Evolutionary conservation across 2,329 filamentous ascomycete genomes (phyloP).

Genomic region (Polychaeton citri): DNA sequence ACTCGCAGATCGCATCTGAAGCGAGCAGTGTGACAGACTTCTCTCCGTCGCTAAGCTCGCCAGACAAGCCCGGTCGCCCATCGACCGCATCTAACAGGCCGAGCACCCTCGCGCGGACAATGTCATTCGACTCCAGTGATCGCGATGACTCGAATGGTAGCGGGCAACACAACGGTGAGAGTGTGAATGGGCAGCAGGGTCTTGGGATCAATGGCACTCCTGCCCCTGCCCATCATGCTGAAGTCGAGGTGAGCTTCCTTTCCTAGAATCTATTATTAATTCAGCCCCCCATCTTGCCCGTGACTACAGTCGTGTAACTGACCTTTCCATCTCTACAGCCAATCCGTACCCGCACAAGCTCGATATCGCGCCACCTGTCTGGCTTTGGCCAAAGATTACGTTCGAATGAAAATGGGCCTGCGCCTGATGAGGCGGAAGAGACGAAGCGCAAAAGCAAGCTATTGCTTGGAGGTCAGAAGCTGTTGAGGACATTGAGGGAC

Average conservation of each 20-base stretch:
- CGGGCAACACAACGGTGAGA: neutral
- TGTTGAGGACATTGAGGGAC: slow-evolving; percentile 24
- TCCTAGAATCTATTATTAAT: neutral
- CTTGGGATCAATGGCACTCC: neutral
- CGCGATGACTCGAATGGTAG: neutral
- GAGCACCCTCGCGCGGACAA: slow-evolving; percentile 14
- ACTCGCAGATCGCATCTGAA: slow-evolving; percentile 9
- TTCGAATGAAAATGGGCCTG: slow-evolving; percentile 5
- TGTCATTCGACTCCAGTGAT: slow-evolving; percentile 6
- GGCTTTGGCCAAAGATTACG: slow-evolving; percentile 18
- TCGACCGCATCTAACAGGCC: slow-evolving; percentile 15
- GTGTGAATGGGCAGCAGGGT: neutral
- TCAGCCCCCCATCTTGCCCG: too few species aligned
- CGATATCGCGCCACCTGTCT: slow-evolving; percentile 16
- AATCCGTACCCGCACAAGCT: slow-evolving; percentile 10
- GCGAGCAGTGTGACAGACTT: slow-evolving; percentile 12
- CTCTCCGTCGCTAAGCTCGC: too few species aligned
- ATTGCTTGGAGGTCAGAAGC: slow-evolving; percentile 29
- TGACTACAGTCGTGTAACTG: too few species aligned
- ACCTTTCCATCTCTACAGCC: neutral
- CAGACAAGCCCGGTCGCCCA: slow-evolving; percentile 13
- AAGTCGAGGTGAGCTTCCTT: neutral
- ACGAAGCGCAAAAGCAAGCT: slow-evolving; percentile 26
- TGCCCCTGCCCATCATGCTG: neutral
- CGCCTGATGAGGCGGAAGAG: slow-evolving; percentile 17